Conservation (phyloP, 2,329 filamentous ascomycete species). For the Botrytis elliptica region DNA sequence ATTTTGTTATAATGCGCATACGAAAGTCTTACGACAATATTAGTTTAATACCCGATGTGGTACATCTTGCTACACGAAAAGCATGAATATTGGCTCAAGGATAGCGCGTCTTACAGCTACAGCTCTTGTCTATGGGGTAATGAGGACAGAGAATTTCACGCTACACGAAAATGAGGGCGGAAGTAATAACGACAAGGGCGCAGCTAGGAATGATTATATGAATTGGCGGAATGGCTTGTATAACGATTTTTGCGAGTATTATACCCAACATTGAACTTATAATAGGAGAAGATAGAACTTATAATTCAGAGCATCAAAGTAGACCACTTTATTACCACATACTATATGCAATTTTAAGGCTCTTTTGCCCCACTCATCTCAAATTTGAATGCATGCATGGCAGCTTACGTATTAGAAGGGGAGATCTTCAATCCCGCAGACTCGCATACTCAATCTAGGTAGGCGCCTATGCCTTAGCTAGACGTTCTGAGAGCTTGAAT, state of each 20-base stretch:
- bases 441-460: background rate
- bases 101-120: slow-evolving; percentile 17
- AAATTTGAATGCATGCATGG: slow-evolving; percentile 7
- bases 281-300: slow-evolving; percentile 22
- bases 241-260: slow-evolving; percentile 22
- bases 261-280: slow-evolving; percentile 23
- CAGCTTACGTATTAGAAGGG: background rate
- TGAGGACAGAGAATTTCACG: slow-evolving; percentile 7
- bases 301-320: slow-evolving; percentile 19
- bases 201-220: slow-evolving; percentile 18
- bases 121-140: slow-evolving; percentile 12
- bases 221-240: slow-evolving; percentile 22
- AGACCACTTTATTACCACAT: background rate
- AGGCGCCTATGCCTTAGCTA: background rate
- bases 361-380: slow-evolving; percentile 1
- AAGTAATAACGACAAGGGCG: background rate
- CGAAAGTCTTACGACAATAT: slow-evolving; percentile 34
- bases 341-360: background rate
- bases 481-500: background rate
- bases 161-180: background rate
- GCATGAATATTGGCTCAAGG: slow-evolving; percentile 24
- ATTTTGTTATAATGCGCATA: slow-evolving; percentile 32
- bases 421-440: background rate
- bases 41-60: slow-evolving; percentile 30
- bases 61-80: slow-evolving; percentile 29